Percentiles rank a stretch among this genome's conserved stretches.
These are phyloP conservation scores for Sindora glabra DNA, from an alignment of 306 rosid genomes.

Conservation along the genomic window DNA sequence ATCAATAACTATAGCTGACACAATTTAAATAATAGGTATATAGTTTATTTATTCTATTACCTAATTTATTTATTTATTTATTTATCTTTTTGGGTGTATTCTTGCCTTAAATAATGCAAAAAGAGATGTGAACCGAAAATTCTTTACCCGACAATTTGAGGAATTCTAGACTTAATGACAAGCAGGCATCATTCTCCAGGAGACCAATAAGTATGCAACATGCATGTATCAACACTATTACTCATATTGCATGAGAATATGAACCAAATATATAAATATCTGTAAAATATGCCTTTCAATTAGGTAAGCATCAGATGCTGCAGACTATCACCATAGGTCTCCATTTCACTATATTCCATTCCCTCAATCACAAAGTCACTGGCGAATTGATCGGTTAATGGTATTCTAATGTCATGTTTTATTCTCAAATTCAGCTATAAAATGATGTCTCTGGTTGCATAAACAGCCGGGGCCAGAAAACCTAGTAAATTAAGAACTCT, in stretches of 20 bases:
- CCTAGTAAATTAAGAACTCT: not conserved
- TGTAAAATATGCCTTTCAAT: conserved; percentile 19
- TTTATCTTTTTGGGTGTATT: too few species aligned
- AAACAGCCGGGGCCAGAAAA: conserved; percentile 22
- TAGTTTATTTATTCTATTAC: too few species aligned
- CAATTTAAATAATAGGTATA: too few species aligned
- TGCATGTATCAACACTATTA: not conserved
- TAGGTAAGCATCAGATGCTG: conserved; percentile 48
- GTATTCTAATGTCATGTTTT: conserved; percentile 12
- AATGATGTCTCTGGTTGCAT: conserved; percentile 12
- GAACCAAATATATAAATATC: conserved; percentile 27
- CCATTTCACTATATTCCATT: conserved; percentile 38
- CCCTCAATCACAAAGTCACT: conserved; percentile 6
- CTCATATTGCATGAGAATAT: conserved; percentile 16
- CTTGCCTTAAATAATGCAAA: not conserved
- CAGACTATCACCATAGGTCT: conserved; percentile 21
- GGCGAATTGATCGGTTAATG: conserved; percentile 17
- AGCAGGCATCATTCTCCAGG: conserved; percentile 16
- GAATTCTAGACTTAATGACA: not conserved
- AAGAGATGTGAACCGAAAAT: not conserved
- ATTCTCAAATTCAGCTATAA: conserved; percentile 37
- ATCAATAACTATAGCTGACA: too few species aligned
- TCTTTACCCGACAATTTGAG: not conserved
- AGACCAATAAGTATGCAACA: not conserved
- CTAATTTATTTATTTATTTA: too few species aligned